A percentile compares a stretch with the other conserved stretches of the same genome.
phyloP scores from a whole-genome alignment of 139 green algal genomes.

The Axilococcus clingmanii region DNA sequence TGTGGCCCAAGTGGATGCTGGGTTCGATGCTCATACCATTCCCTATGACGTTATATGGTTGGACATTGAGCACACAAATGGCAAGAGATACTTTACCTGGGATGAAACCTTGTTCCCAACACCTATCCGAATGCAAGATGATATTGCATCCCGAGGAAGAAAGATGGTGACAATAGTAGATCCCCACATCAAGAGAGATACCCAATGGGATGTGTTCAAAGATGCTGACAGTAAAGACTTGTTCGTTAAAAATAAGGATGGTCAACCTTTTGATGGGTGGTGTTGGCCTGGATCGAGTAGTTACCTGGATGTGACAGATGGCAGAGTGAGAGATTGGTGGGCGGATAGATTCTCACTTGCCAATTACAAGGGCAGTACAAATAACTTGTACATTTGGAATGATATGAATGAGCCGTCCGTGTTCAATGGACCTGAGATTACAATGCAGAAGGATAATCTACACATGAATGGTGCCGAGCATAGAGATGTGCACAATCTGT shows the following conservation, averaged over 20 bases:
- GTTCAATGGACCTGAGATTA: slow-evolving; percentile 97
- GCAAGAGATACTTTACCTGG: slow-evolving; percentile 98
- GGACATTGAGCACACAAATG: slow-evolving; percentile 99
- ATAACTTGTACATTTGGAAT: slow-evolving; percentile 97
- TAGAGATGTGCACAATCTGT: slow-evolving; percentile 91
- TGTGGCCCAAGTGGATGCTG: slow-evolving; percentile 62
- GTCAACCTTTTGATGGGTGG: slow-evolving; percentile 91
- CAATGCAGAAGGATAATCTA: slow-evolving; percentile 87
- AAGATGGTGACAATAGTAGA: slow-evolving; percentile 98
- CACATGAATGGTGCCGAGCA: slow-evolving; percentile 83
- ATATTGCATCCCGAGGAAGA: slow-evolving; percentile 55
- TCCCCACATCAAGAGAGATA: slow-evolving; percentile 94
- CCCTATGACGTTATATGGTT: slow-evolving; percentile 99
- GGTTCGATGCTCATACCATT: slow-evolving; percentile 64
- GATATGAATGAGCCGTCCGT: slow-evolving; percentile 99
- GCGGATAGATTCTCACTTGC: slow-evolving; percentile 68
- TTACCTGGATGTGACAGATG: slow-evolving; percentile 87
- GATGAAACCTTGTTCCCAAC: slow-evolving; percentile 78
- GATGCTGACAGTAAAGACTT: slow-evolving; percentile 65
- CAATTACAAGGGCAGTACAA: slow-evolving; percentile 76
- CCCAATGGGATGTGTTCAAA: slow-evolving; percentile 70
- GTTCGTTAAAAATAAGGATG: slow-evolving; percentile 80
- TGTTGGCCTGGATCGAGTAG: slow-evolving; percentile 90
- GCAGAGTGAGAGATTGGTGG: slow-evolving; percentile 86
- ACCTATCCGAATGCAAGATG: slow-evolving; percentile 64